Percentiles rank a stretch among this genome's conserved stretches.
phyloP scores from a whole-genome alignment of 306 rosid genomes.

The Fagus sylvatica region DNA sequence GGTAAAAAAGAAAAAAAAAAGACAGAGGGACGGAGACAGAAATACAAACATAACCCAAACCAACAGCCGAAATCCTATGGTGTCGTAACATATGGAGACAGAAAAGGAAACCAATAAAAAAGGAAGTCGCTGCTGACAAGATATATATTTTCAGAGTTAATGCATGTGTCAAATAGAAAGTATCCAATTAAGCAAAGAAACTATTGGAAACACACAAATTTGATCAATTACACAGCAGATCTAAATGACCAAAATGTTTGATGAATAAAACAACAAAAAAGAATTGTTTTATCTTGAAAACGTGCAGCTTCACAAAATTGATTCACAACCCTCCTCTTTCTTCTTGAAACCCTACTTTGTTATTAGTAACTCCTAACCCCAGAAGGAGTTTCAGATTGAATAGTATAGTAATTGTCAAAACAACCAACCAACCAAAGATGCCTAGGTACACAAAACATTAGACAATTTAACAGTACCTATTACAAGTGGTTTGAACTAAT shows the following conservation, averaged over 20 bases:
- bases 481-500: not conserved
- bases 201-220: not conserved
- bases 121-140: not conserved
- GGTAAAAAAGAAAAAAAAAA: not conserved
- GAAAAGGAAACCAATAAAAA: not conserved
- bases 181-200: not conserved
- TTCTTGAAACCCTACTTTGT: not conserved
- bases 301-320: not conserved
- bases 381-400: not conserved
- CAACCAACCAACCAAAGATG: not conserved
- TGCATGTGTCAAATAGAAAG: not conserved
- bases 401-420: not conserved
- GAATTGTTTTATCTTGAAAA: not conserved
- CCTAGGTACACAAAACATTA: not conserved
- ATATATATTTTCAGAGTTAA: not conserved
- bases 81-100: not conserved
- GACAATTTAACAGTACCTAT: not conserved
- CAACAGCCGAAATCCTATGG: not conserved
- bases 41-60: not conserved
- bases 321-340: not conserved
- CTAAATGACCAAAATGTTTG: not conserved
- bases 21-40: not conserved
- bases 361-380: not conserved
- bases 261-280: not conserved
- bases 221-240: not conserved